Evolutionary conservation across 179 eudicot species (phyloP).

Genomic region (Gypsophila paniculata): DNA sequence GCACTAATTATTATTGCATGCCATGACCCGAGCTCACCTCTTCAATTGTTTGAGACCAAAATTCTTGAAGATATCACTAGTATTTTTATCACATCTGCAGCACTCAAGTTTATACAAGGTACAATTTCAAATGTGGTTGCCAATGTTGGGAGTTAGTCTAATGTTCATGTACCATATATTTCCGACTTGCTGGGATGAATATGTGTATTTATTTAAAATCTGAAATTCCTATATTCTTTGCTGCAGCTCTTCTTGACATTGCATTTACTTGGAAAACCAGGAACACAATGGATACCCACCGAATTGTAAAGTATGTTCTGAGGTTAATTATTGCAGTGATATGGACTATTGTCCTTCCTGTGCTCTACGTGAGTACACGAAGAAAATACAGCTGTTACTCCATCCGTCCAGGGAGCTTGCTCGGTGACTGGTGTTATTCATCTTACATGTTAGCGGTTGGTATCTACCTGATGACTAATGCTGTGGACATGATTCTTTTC

Average conservation of each 20-base stretch:
- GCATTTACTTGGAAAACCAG: constrained; percentile 85
- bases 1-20: constrained; percentile 88
- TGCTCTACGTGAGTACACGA: constrained; percentile 60
- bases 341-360: constrained; percentile 84
- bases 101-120: constrained; percentile 79
- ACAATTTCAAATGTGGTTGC: not conserved
- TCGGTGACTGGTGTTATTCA: constrained; percentile 97
- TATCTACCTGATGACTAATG: constrained; percentile 70
- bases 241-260: constrained; percentile 80
- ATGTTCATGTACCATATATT: too few relatives aligned
- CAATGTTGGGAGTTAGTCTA: not conserved
- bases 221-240: not conserved
- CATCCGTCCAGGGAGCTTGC: constrained; percentile 54
- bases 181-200: too few relatives aligned
- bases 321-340: constrained; percentile 59
- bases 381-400: constrained; percentile 75
- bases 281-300: constrained; percentile 52
- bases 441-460: constrained; percentile 86
- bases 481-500: constrained; percentile 78
- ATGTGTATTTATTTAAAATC: not conserved
- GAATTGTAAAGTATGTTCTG: constrained; percentile 43
- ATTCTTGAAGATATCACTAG: constrained; percentile 90
- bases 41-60: constrained; percentile 67
- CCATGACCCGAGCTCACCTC: constrained; percentile 73
- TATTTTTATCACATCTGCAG: constrained; percentile 90